These are phyloP conservation scores for Epichloe bromicola DNA, from an alignment of 2,329 filamentous ascomycete genomes.

Conservation along the genomic window DNA sequence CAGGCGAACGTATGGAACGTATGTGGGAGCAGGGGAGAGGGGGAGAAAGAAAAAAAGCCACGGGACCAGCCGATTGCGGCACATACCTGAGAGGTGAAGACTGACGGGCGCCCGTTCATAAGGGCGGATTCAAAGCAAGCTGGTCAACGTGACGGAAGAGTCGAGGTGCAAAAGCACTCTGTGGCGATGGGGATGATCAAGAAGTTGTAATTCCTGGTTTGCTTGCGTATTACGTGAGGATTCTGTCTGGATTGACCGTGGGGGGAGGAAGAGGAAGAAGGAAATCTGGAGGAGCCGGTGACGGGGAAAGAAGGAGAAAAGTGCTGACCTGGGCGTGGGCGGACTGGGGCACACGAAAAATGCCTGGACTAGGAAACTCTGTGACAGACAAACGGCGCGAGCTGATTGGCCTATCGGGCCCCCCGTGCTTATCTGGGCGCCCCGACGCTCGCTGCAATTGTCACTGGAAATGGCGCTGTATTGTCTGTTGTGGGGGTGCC, in stretches of 20 bases:
- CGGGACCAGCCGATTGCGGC: conserved; percentile 11
- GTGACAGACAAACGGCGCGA: no score
- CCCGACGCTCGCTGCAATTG: no score
- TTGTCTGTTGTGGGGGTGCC: no score
- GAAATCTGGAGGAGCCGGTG: conserved; percentile 6
- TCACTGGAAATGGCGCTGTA: no score
- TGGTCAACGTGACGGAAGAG: conserved; percentile 14
- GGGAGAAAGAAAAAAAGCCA: not conserved
- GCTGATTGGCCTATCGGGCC: no score
- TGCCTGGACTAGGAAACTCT: no score
- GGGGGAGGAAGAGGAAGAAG: conserved; percentile 3
- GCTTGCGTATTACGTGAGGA: not conserved
- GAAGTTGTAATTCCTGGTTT: not conserved
- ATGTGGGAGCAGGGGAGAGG: not conserved
- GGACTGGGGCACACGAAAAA: not conserved
- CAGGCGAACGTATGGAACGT: not conserved
- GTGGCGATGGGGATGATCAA: not conserved
- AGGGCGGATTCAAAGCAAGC: conserved; percentile 43
- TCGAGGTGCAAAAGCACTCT: conserved; percentile 10
- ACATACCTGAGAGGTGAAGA: conserved; percentile 74
- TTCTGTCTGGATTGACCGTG: conserved; percentile 4
- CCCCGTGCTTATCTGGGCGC: no score
- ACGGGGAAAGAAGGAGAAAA: not conserved
- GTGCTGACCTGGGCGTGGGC: no score
- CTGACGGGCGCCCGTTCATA: conserved; percentile 76